These are phyloP conservation scores for Exophiala calicioides DNA, from an alignment of 2,329 filamentous ascomycete genomes.

Conservation along the genomic window DNA sequence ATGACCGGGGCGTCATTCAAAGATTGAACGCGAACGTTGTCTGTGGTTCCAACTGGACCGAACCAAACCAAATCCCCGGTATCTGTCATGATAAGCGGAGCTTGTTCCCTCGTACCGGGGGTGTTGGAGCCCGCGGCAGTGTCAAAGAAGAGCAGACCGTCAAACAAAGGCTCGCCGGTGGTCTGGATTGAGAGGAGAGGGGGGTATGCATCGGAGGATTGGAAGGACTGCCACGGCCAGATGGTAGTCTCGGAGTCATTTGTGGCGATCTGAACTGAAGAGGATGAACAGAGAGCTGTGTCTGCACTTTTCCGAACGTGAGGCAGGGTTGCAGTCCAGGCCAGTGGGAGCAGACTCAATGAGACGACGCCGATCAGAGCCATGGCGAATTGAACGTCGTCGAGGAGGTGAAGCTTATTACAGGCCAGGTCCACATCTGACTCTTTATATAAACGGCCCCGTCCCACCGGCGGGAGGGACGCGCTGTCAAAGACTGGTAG, in stretches of 20 bases:
- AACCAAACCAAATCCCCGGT: conserved; percentile 40
- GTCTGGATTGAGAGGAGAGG: conserved; percentile 37
- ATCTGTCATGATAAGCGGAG: conserved; percentile 41
- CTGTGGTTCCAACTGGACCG: conserved; percentile 36
- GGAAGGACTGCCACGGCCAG: conserved; percentile 35
- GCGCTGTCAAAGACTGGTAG: too few relatives aligned
- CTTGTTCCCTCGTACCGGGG: conserved; percentile 35
- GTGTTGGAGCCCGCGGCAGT: conserved; percentile 14
- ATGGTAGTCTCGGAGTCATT: conserved; percentile 4
- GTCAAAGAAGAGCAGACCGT: conserved; percentile 39
- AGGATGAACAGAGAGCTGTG: too few relatives aligned
- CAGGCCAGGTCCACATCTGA: too few relatives aligned
- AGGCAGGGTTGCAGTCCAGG: too few relatives aligned
- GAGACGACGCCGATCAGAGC: too few relatives aligned
- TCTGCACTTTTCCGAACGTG: too few relatives aligned
- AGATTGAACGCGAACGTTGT: conserved; percentile 40
- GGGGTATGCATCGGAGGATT: conserved; percentile 31
- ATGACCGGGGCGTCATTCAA: conserved; percentile 39
- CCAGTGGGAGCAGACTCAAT: too few relatives aligned
- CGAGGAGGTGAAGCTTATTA: too few relatives aligned
- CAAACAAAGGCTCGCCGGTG: conserved; percentile 33
- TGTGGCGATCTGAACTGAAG: too few relatives aligned
- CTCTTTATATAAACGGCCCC: too few relatives aligned
- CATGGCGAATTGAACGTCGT: too few relatives aligned
- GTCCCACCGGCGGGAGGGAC: too few relatives aligned